Evolutionary conservation across 495 filamentous ascomycete genomes (phyloP).

Genomic region (Trichoderma gamsii): DNA sequence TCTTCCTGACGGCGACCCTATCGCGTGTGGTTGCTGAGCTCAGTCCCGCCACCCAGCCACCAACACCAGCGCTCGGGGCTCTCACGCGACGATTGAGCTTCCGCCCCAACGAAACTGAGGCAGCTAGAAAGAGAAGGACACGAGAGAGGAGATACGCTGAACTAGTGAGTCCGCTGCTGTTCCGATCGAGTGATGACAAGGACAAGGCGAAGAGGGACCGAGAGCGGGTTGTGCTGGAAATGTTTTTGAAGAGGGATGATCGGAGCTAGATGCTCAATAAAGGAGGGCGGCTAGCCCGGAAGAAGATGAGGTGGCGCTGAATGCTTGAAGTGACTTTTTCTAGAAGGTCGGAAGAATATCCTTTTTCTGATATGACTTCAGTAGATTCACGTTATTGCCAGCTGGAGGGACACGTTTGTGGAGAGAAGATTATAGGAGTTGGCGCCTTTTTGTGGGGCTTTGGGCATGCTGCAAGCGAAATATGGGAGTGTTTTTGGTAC

Average conservation of each 20-base stretch:
- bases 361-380: too few species aligned
- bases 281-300: not conserved
- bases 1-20: conserved; percentile 78
- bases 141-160: conserved; percentile 43
- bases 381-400: too few species aligned
- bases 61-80: conserved; percentile 23
- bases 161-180: conserved; percentile 42
- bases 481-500: too few species aligned
- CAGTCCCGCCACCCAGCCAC: conserved; percentile 34
- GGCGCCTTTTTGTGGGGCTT: too few species aligned
- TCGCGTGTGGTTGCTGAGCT: conserved; percentile 41
- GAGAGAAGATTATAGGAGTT: too few species aligned
- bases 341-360: not conserved
- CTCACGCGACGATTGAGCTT: conserved; percentile 37
- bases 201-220: conserved; percentile 44
- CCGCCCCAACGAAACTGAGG: conserved; percentile 29
- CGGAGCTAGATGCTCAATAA: conserved; percentile 1
- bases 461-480: too few species aligned
- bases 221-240: conserved; percentile 33
- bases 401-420: too few species aligned
- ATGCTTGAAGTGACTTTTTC: not conserved
- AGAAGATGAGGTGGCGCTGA: not conserved
- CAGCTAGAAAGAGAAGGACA: conserved; percentile 33
- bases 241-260: conserved; percentile 29
- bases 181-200: conserved; percentile 32